Conservation (phyloP, 345 rosid species). For the Eucalyptus curtisii region DNA sequence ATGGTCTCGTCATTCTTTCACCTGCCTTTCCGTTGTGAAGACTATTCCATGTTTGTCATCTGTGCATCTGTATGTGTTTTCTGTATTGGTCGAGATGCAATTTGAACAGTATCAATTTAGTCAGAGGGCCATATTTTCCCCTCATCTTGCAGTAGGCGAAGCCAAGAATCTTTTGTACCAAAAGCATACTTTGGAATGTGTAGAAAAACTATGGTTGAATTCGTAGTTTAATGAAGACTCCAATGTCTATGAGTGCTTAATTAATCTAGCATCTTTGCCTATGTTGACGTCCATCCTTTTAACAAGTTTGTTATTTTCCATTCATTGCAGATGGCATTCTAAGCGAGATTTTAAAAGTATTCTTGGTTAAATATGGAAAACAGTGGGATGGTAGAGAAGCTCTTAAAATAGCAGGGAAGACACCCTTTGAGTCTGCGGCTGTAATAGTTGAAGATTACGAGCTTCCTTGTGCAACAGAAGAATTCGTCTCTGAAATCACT, state of each 20-base stretch:
- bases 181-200: not conserved
- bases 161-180: not conserved
- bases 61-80: not conserved
- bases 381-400: conserved; percentile 94
- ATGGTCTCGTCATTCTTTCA: not conserved
- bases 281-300: not conserved
- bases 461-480: conserved; percentile 62
- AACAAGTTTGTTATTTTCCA: not conserved
- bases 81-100: not conserved
- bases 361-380: conserved; percentile 62
- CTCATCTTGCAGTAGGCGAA: not conserved
- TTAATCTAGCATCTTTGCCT: not conserved
- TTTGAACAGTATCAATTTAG: not conserved
- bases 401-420: conserved; percentile 44
- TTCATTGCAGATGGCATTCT: conserved; percentile 45
- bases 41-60: not conserved
- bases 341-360: conserved; percentile 43
- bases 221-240: not conserved
- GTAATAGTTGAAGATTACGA: conserved; percentile 69
- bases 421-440: conserved; percentile 69
- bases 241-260: not conserved
- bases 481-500: conserved; percentile 42
- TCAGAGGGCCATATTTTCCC: not conserved
- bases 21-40: not conserved
- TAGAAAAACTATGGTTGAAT: not conserved